These are phyloP conservation scores for Nothophaeocryptopus gaeumannii DNA, from an alignment of 2,329 filamentous ascomycete species.

Conservation along the genomic window DNA sequence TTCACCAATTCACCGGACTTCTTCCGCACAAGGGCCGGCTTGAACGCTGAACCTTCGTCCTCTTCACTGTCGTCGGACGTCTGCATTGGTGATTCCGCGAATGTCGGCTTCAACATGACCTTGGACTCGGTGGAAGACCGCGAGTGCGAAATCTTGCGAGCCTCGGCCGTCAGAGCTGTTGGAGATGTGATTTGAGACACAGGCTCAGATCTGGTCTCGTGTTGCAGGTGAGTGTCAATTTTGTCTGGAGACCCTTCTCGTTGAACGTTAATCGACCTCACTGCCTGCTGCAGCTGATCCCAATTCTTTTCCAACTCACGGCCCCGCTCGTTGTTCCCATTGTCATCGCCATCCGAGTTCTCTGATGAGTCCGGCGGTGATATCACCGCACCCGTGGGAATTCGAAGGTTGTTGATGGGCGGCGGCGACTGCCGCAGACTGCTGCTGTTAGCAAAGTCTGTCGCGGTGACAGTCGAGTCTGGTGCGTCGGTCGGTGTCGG, in stretches of 20 bases:
- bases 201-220: conserved; percentile 34
- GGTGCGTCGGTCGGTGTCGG: conserved; percentile 32
- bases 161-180: conserved; percentile 51
- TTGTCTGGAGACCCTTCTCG: conserved; percentile 57
- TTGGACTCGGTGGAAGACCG: conserved; percentile 59
- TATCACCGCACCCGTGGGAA: conserved; percentile 80
- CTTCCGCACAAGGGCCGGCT: conserved; percentile 93
- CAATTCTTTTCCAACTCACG: conserved; percentile 47
- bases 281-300: conserved; percentile 73
- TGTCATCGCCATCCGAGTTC: conserved; percentile 74
- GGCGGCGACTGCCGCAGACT: conserved; percentile 80
- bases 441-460: conserved; percentile 45
- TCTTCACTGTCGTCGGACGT: conserved; percentile 53
- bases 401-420: conserved; percentile 71
- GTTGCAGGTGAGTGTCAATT: conserved; percentile 12
- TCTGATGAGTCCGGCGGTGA: conserved; percentile 84
- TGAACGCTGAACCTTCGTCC: conserved; percentile 46
- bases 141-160: conserved; percentile 61
- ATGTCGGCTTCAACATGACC: conserved; percentile 42
- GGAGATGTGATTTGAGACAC: conserved; percentile 34
- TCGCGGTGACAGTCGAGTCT: conserved; percentile 16
- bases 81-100: conserved; percentile 44
- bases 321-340: conserved; percentile 31
- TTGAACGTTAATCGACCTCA: conserved; percentile 72
- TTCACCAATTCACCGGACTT: conserved; percentile 97